Evolutionary conservation across 495 filamentous ascomycete species (phyloP).

Genomic region (Saxophila tyrrhenica): DNA sequence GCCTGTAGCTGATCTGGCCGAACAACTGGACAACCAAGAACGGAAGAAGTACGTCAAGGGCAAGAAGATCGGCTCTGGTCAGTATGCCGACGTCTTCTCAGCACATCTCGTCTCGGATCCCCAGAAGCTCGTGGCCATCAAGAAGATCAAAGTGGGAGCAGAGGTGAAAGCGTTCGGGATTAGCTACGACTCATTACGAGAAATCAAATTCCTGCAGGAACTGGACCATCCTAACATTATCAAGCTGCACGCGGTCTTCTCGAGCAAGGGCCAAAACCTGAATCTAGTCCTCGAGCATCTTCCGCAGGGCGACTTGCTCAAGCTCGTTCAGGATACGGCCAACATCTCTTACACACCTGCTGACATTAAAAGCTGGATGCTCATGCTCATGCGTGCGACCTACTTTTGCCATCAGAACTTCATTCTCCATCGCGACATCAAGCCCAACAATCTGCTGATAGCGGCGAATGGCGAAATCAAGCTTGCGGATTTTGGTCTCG

Average conservation of each 20-base stretch:
- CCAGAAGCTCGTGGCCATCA: constrained; percentile 71
- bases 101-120: constrained; percentile 64
- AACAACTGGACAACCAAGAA: constrained; percentile 80
- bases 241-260: constrained; percentile 80
- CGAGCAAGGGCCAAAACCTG: constrained; percentile 83
- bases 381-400: constrained; percentile 82
- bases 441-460: constrained; percentile 95
- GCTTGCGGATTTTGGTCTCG: constrained; percentile 94
- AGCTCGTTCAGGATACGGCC: constrained; percentile 75
- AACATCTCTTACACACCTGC: constrained; percentile 60
- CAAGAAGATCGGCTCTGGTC: constrained; percentile 88
- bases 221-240: constrained; percentile 95
- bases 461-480: constrained; percentile 88
- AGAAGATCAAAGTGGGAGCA: constrained; percentile 91
- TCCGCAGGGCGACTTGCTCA: constrained; percentile 81
- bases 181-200: constrained; percentile 84
- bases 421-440: constrained; percentile 94
- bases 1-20: constrained; percentile 48
- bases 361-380: constrained; percentile 98
- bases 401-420: constrained; percentile 97
- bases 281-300: constrained; percentile 91
- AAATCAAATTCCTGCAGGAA: constrained; percentile 89
- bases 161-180: constrained; percentile 71
- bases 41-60: constrained; percentile 85
- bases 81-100: constrained; percentile 89